These are phyloP conservation scores for Sparassis latifolia DNA, from an alignment of 1,284 basidiomycete species.

Conservation along the genomic window DNA sequence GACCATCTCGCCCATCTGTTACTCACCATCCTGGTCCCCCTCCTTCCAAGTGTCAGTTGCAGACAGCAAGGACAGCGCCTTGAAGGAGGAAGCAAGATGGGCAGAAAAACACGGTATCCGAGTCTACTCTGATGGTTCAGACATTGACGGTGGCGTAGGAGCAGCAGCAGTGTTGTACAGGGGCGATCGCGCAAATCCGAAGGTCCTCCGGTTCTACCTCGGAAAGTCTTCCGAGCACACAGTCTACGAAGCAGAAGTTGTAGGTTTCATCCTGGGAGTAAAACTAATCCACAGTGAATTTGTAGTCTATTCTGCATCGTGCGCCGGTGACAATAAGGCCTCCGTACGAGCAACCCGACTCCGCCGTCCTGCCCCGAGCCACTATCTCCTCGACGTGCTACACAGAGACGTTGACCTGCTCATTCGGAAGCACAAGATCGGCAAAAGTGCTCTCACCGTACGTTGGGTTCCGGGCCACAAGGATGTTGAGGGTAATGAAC, in stretches of 20 bases:
- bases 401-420: neutral
- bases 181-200: neutral
- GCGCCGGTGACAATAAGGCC: slow-evolving; percentile 11
- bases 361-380: slow-evolving; percentile 1
- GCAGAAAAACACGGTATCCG: too few relatives aligned
- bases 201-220: neutral
- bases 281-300: slow-evolving; percentile 5
- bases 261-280: neutral
- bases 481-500: slow-evolving; percentile 15
- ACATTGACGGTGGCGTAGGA: neutral
- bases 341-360: slow-evolving; percentile 4
- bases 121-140: neutral
- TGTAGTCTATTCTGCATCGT: neutral
- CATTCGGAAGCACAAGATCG: slow-evolving; percentile 1
- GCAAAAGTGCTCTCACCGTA: slow-evolving; percentile 5
- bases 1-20: neutral
- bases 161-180: neutral
- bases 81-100: neutral
- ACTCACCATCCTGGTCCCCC: neutral
- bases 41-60: neutral
- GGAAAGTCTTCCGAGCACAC: neutral
- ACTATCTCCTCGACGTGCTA: slow-evolving; percentile 10
- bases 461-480: slow-evolving; percentile 16
- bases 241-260: neutral
- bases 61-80: neutral